Evolutionary conservation across 2,329 filamentous ascomycete genomes (phyloP).

Genomic region (Sporothrix euskadiensis): DNA sequence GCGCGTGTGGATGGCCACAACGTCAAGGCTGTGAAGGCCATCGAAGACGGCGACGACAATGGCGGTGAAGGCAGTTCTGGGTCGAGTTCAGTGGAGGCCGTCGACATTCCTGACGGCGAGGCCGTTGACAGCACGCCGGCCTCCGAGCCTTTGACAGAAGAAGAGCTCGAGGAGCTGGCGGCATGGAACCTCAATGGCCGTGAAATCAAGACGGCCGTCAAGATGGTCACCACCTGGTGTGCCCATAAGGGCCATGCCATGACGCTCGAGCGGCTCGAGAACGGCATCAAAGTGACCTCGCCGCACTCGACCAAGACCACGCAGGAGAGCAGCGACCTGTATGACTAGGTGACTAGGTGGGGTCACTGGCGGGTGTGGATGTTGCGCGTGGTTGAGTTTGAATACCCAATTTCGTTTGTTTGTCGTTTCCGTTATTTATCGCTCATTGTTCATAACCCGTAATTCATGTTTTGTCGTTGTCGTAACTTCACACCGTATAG

Average conservation of each 20-base stretch:
- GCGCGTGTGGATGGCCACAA: constrained; percentile 37
- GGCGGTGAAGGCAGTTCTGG: background rate
- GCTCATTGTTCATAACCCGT: background rate
- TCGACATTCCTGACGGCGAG: background rate
- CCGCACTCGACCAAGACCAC: constrained; percentile 44
- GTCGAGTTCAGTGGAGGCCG: background rate
- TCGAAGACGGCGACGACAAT: background rate
- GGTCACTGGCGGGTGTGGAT: background rate
- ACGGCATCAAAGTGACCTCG: constrained; percentile 49
- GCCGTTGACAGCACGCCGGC: background rate
- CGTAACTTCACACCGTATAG: background rate
- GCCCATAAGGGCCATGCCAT: constrained; percentile 47
- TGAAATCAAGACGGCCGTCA: constrained; percentile 51
- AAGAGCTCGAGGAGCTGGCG: constrained; percentile 44
- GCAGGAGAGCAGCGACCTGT: constrained; percentile 22
- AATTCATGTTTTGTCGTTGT: background rate
- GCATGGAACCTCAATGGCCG: constrained; percentile 48
- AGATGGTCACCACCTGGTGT: constrained; percentile 51
- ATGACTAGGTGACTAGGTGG: constrained; percentile 25
- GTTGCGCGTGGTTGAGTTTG: background rate
- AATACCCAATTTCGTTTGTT: constrained; percentile 2
- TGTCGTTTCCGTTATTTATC: background rate
- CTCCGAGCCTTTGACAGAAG: constrained; percentile 36
- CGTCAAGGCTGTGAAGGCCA: background rate
- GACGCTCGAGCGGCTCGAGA: constrained; percentile 47